Percentiles rank a stretch among this genome's conserved stretches.
Evolutionary conservation across 2,329 filamentous ascomycete genomes (phyloP).

Genomic region (Eurotiales sp.): DNA sequence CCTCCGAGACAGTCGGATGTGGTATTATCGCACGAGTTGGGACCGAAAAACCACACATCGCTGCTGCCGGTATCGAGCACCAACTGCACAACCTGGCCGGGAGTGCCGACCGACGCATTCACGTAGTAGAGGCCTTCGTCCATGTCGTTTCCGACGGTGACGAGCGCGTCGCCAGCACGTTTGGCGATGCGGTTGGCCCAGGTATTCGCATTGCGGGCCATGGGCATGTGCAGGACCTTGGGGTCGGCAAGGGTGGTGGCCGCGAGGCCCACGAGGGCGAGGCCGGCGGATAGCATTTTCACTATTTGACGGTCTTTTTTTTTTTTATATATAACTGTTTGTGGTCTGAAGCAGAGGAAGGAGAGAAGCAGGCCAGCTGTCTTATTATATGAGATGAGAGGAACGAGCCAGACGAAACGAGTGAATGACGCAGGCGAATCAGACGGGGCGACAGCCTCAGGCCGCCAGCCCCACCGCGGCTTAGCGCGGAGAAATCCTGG

Average conservation of each 20-base stretch:
- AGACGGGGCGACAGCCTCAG: neutral
- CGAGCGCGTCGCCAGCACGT: constrained; percentile 6
- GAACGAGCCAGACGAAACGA: no score
- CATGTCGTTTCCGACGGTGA: constrained; percentile 9
- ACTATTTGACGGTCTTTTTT: neutral
- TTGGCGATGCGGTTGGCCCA: constrained; percentile 5
- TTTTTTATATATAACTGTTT: no score
- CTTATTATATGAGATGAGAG: neutral
- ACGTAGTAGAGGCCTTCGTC: constrained; percentile 53
- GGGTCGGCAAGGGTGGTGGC: constrained; percentile 14
- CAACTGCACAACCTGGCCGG: constrained; percentile 54
- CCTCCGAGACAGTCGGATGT: constrained; percentile 13
- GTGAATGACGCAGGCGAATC: constrained; percentile 10
- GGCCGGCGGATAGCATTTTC: constrained; percentile 7
- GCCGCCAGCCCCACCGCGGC: no score
- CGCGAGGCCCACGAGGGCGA: constrained; percentile 7
- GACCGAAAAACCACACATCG: constrained; percentile 55
- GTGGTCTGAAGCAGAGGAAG: neutral
- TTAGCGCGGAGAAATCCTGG: no score
- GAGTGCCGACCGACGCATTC: constrained; percentile 62
- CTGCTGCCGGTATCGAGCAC: constrained; percentile 67
- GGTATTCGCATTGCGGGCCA: constrained; percentile 6
- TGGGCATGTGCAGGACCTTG: constrained; percentile 12
- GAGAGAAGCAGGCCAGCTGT: neutral
- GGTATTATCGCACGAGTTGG: constrained; percentile 6